These are phyloP conservation scores for Fusarium xyrophilum DNA, from an alignment of 2,329 filamentous ascomycete species.

Conservation along the genomic window DNA sequence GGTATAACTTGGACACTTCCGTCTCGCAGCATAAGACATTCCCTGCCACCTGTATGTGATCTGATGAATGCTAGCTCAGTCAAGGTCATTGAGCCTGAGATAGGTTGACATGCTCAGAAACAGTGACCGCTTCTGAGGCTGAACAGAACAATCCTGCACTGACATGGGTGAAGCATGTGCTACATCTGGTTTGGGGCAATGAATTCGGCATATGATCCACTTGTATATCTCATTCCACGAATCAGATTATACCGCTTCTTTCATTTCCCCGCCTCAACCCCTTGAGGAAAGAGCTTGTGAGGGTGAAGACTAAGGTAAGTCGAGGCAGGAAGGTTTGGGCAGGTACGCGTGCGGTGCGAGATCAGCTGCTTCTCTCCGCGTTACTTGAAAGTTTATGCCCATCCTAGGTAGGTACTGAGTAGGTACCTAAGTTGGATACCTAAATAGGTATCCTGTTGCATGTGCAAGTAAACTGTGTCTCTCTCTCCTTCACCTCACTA, in stretches of 20 bases:
- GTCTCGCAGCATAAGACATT: not conserved
- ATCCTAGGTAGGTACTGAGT: not conserved
- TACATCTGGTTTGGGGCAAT: conserved; percentile 23
- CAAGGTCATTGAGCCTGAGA: not conserved
- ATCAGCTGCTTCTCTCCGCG: conserved; percentile 28
- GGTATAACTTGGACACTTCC: not conserved
- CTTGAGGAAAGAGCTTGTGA: conserved; percentile 24
- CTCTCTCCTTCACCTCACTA: not conserved
- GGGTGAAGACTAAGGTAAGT: not conserved
- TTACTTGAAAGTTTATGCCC: conserved; percentile 10
- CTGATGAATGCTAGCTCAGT: not conserved
- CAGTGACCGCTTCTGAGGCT: conserved; percentile 21
- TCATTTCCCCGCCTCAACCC: conserved; percentile 24
- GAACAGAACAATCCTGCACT: conserved; percentile 10
- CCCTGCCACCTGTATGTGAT: not conserved
- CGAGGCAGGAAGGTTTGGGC: conserved; percentile 28
- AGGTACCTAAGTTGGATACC: not conserved
- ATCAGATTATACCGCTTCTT: conserved; percentile 27
- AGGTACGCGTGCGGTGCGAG: conserved; percentile 19
- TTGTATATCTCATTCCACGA: conserved; percentile 9
- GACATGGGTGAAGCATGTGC: conserved; percentile 9
- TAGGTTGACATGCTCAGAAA: not conserved
- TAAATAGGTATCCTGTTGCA: conserved; percentile 4
- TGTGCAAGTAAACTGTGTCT: conserved; percentile 23
- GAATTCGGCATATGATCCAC: conserved; percentile 10